Percentiles rank a stretch among this genome's conserved stretches.
Evolutionary conservation across 108 stramenopile species (phyloP).

Genomic region (Stephanodiscus triporus): DNA sequence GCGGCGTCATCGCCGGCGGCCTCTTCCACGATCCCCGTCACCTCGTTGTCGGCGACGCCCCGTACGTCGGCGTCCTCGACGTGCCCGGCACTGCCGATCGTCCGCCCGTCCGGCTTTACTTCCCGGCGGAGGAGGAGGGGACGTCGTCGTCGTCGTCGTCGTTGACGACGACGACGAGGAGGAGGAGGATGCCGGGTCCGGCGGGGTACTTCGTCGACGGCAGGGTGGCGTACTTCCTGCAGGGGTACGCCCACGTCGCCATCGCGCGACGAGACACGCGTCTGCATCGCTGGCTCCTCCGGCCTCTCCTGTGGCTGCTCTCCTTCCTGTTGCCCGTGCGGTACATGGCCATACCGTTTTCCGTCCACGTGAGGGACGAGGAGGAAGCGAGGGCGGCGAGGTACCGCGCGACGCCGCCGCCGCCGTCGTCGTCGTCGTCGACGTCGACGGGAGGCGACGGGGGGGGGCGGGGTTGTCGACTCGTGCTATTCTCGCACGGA

Average conservation of each 20-base stretch:
- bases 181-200: background rate
- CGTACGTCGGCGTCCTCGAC: constrained; percentile 41
- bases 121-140: constrained; percentile 16
- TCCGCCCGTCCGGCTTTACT: constrained; percentile 44
- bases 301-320: constrained; percentile 34
- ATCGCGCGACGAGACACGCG: constrained; percentile 37
- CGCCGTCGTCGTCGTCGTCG: background rate
- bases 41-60: constrained; percentile 37
- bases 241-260: constrained; percentile 36
- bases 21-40: constrained; percentile 38
- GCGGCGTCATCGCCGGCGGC: background rate
- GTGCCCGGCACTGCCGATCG: constrained; percentile 25
- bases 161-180: background rate
- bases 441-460: constrained; percentile 4
- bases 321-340: constrained; percentile 33
- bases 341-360: constrained; percentile 37
- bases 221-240: constrained; percentile 34
- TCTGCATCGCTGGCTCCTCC: constrained; percentile 14
- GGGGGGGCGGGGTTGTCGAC: too few relatives aligned
- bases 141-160: too few relatives aligned
- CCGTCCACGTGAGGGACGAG: constrained; percentile 11
- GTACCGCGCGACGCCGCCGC: too few relatives aligned
- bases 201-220: constrained; percentile 33
- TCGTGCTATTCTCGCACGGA: constrained; percentile 65
- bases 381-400: constrained; percentile 2